Percentiles rank a stretch among this genome's conserved stretches.
Conservation (phyloP, 345 rosid genomes). For the Citrus sp. region DNA sequence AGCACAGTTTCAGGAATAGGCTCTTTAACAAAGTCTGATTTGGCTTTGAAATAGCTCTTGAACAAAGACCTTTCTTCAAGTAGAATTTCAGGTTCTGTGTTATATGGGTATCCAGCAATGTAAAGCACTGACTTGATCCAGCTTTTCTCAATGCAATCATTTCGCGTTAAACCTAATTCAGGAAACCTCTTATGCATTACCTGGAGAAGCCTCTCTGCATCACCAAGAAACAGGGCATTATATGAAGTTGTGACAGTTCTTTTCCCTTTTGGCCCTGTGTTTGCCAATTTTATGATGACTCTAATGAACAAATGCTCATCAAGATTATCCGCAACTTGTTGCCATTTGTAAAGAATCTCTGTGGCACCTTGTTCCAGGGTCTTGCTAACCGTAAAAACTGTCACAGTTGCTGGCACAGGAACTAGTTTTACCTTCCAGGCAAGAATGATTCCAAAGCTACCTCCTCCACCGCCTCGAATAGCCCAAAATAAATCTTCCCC, state of each 20-base stretch:
- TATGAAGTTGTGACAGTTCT: slow-evolving; percentile 13
- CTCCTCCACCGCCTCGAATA: slow-evolving; percentile 16
- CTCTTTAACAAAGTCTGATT: slow-evolving; percentile 7
- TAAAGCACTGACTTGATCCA: slow-evolving; percentile 2
- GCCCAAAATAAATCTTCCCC: slow-evolving; percentile 30
- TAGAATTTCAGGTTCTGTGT: not conserved
- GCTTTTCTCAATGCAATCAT: not conserved
- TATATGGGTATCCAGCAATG: not conserved
- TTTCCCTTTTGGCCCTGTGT: not conserved
- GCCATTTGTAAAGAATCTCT: slow-evolving; percentile 14
- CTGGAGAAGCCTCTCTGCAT: not conserved
- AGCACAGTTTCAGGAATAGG: not conserved
- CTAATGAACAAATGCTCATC: slow-evolving; percentile 5
- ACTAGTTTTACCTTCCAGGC: slow-evolving; percentile 19
- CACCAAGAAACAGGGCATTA: not conserved
- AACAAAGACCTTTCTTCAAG: not conserved
- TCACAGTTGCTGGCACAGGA: slow-evolving; percentile 16
- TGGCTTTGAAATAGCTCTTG: slow-evolving; percentile 3
- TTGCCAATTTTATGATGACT: not conserved
- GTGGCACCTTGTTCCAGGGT: slow-evolving; percentile 18
- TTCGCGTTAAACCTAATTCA: not conserved
- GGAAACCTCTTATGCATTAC: not conserved
- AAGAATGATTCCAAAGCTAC: slow-evolving; percentile 16
- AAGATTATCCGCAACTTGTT: slow-evolving; percentile 10
- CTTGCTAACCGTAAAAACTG: slow-evolving; percentile 12